Percentiles rank a stretch among this genome's conserved stretches.
phyloP scores from a whole-genome alignment of 176 grass and related monocot species.

The Elaeis guineensis region DNA sequence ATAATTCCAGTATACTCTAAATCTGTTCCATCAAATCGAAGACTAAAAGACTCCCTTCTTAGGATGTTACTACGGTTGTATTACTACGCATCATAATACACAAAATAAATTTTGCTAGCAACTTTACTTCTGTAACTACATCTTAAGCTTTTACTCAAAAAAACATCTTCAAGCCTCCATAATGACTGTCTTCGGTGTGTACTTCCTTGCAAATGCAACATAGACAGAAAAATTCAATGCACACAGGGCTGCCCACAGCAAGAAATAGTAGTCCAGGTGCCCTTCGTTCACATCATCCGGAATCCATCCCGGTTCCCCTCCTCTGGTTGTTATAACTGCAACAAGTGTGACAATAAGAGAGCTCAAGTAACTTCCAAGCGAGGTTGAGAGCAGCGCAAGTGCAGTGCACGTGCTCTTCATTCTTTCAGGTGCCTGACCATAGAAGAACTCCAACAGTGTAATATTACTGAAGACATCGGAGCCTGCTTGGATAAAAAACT shows the following conservation, averaged over 20 bases:
- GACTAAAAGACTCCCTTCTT: too few species aligned
- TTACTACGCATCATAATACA: too few species aligned
- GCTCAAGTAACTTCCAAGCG: slow-evolving; percentile 67
- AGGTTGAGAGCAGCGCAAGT: slow-evolving; percentile 56
- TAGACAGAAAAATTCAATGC: slow-evolving; percentile 56
- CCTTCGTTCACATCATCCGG: slow-evolving; percentile 65
- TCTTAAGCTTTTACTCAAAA: not conserved
- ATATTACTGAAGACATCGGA: slow-evolving; percentile 63
- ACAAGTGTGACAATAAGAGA: slow-evolving; percentile 59
- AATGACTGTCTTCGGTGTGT: slow-evolving; percentile 48
- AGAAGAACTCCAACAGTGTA: slow-evolving; percentile 80
- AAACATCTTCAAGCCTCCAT: not conserved
- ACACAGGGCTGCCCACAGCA: slow-evolving; percentile 43
- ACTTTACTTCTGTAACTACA: not conserved
- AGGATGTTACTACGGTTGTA: too few species aligned
- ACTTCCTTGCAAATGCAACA: slow-evolving; percentile 44
- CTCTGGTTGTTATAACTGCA: slow-evolving; percentile 30
- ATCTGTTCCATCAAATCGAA: too few species aligned
- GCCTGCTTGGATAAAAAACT: slow-evolving; percentile 54
- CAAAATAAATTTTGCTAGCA: not conserved
- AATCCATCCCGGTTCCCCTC: slow-evolving; percentile 49
- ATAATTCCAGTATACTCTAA: too few species aligned
- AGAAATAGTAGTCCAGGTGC: slow-evolving; percentile 80
- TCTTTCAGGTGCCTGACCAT: slow-evolving; percentile 59
- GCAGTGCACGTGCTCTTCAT: slow-evolving; percentile 88